A percentile compares a stretch with the other conserved stretches of the same genome.
These are phyloP conservation scores for Metarhizium album DNA, from an alignment of 2,329 filamentous ascomycete species.

Conservation along the genomic window DNA sequence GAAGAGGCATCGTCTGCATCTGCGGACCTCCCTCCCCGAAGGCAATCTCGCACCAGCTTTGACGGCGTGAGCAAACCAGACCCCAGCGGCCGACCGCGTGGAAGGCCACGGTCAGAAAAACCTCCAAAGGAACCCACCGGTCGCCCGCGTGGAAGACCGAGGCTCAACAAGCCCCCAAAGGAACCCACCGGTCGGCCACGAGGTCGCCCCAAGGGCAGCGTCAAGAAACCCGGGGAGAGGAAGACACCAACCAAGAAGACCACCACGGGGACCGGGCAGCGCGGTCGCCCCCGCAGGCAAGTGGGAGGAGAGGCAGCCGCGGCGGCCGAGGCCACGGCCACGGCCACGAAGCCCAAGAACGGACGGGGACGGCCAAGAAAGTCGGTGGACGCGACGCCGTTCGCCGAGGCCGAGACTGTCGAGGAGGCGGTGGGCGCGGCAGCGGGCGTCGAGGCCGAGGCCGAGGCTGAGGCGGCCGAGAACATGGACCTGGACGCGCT, in stretches of 20 bases:
- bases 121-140: slow-evolving; percentile 26
- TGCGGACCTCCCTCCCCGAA: slow-evolving; percentile 1
- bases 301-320: slow-evolving; percentile 2
- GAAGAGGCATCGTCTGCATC: slow-evolving; percentile 13
- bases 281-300: slow-evolving; percentile 22
- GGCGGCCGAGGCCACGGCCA: slow-evolving; percentile 1
- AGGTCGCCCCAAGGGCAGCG: slow-evolving; percentile 35
- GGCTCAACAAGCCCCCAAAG: slow-evolving; percentile 21
- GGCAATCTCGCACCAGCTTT: slow-evolving; percentile 25
- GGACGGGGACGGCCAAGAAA: slow-evolving; percentile 6
- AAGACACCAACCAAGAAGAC: slow-evolving; percentile 8
- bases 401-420: not conserved
- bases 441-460: not conserved
- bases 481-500: not conserved
- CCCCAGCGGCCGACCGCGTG: slow-evolving; percentile 30
- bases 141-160: slow-evolving; percentile 35
- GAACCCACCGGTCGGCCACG: slow-evolving; percentile 33
- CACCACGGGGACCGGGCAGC: slow-evolving; percentile 10
- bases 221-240: slow-evolving; percentile 16
- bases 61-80: slow-evolving; percentile 27
- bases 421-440: not conserved
- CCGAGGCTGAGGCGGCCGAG: not conserved
- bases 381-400: not conserved
- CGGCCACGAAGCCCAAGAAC: not conserved
- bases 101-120: slow-evolving; percentile 29